Conservation (phyloP, 2,329 filamentous ascomycete species). For the Pseudopyricularia cyperi region DNA sequence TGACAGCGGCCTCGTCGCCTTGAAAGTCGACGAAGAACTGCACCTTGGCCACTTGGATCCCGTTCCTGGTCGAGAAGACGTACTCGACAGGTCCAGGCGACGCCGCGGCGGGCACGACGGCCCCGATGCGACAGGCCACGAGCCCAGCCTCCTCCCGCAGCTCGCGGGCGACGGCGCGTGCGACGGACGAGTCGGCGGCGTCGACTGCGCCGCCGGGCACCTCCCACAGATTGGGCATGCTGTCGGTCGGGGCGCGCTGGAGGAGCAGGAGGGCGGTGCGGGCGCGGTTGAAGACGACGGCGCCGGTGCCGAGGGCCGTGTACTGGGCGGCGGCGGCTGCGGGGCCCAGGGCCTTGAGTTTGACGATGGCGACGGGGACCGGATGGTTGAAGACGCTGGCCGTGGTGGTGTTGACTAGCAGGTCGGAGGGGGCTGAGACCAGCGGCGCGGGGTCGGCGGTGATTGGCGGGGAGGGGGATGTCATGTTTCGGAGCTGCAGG, state of each 20-base stretch:
- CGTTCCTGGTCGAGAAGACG: conserved; percentile 13
- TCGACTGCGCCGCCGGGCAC: conserved; percentile 26
- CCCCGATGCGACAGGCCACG: conserved; percentile 11
- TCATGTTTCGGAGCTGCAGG: too few relatives aligned
- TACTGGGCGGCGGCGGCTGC: conserved; percentile 8
- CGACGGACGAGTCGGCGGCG: conserved; percentile 18
- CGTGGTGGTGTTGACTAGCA: conserved; percentile 6
- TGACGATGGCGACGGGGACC: conserved; percentile 9
- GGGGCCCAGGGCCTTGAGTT: conserved; percentile 9
- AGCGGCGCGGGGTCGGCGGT: background rate
- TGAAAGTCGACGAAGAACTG: conserved; percentile 14
- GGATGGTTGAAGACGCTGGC: conserved; percentile 5
- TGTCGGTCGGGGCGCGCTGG: conserved; percentile 24
- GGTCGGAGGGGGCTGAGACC: conserved; percentile 9
- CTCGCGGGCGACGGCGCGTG: conserved; percentile 23
- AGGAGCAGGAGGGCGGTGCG: conserved; percentile 20
- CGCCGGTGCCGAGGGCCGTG: conserved; percentile 12
- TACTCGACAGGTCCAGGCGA: conserved; percentile 5
- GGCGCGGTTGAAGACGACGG: conserved; percentile 14
- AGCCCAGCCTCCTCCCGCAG: conserved; percentile 28
- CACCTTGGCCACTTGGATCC: conserved; percentile 11
- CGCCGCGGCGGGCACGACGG: conserved; percentile 5
- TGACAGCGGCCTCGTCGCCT: conserved; percentile 7
- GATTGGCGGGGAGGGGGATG: background rate
- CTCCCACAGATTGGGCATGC: conserved; percentile 26